Base-by-base conservation (phyloP, 2,329 filamentous ascomycete genomes). In the Ophiocordyceps australis region DNA sequence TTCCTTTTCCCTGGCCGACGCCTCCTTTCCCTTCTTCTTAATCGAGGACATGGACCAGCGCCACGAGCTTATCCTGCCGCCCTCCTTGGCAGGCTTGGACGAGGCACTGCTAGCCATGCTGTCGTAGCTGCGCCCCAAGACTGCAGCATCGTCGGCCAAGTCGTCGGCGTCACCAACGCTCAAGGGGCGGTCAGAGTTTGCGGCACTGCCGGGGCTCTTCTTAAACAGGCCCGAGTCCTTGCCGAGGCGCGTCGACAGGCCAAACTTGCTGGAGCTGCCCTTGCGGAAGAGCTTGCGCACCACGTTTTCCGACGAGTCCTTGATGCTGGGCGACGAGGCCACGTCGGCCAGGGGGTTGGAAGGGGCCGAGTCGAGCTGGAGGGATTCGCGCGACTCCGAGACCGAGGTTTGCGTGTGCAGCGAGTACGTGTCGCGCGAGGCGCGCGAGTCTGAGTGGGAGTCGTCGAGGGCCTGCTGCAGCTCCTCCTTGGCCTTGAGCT, bases 261-360 rank as follows among this genome's bases (percentile, higher is more conserved):
- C 67, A 42, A 74, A 74, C 49, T 74, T 74, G 45, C 65, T 61
- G 6, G 67, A 69, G 42, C 66, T 73, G 25, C 69, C 65, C 49
- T 75, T 75, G 17, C 70, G 64, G 29, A 75, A 62, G 25, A 75
- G 54, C 42, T 72, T 65, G 41, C 61, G 54, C 35, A 73, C 51
- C 28, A 66, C 64, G 33, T 67, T 66, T 27, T 70, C 65, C 33
- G 58, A 50, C 33, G 58, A 50, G 29, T 69, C 55, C 38, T 63
- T 65, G 17, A 45, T 32, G 18, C 47, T 49, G 4, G 47, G 40
- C n/a, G 43, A 48, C 12, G 50, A 35, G 9, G 50, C 47, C 12
- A 60, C 48, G 20, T 74, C 68, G 5, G 65, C 69, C 4, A 59
- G 52, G 3, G 65, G 59, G 38, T 68, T 70, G 23, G 68, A 73